Evolutionary conservation across 805 yeast genomes (phyloP), one percentile per base, ranked within the genome.

Genomic region (Alloascoidea africana): DNA sequence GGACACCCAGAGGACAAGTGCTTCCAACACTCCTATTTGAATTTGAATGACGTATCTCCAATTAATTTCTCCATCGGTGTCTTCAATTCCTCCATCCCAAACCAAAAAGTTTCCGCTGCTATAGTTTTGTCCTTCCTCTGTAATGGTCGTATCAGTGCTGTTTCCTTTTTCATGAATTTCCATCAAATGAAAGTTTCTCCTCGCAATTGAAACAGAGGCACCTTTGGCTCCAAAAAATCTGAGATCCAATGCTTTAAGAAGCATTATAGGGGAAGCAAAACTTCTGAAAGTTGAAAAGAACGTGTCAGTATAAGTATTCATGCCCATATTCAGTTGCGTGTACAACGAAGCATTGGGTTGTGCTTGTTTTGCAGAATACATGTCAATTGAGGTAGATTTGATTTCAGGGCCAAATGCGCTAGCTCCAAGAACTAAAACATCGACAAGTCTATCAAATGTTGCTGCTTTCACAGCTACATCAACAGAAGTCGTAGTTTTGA

Each of bases 11-110:
- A 78, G 68, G 33, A 74, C 66, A 40, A 85, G 59, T 0, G 85
- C 83, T 51, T 83, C 93, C 41, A 86, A 60, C 18, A 86, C 73
- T 32, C 93, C 93, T 30, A 80, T 64, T 51, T 86, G 91, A 34
- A 87, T 81, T 49, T 77, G 83, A 8, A 80, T 74, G 34, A 83
- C 75, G 39, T 73, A 66, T 34, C 66, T 67, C 66, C 78, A 75
- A 46, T 78, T 80, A 23, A 79, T 63, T 2, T 68, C 67, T 0
- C 66, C 59, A 18, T 68, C 60, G 34, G 62, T 60, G 3, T 57
- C 37, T 4, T 51, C 38, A 5, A 58, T 43, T 14, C 43, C 5
- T 19, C 34, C 39, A 16, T 27, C 36, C 52, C 51, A 47, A 5
- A 36, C 36, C 2, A 51, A 50, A 38, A 47, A 46, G 18, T 27